These are phyloP conservation scores for Penicillium daleae DNA, from an alignment of 495 filamentous ascomycete genomes.

Conservation along the genomic window DNA sequence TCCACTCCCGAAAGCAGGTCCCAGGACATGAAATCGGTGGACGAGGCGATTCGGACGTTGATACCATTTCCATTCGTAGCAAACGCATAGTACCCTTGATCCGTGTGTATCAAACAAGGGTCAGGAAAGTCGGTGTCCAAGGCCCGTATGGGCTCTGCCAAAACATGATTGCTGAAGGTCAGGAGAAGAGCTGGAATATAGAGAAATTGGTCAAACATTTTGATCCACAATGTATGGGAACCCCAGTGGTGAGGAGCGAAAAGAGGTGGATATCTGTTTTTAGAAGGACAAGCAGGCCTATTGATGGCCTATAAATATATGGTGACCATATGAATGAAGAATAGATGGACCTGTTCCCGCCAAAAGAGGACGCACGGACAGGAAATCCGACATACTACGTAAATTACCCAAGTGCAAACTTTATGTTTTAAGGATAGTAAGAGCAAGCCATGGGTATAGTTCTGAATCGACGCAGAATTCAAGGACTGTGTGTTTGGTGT, in stretches of 20 bases:
- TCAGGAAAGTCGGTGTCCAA: neutral
- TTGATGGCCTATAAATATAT: too few relatives aligned
- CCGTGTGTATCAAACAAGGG: neutral
- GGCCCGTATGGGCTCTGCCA: neutral
- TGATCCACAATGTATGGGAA: neutral
- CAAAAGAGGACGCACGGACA: too few relatives aligned
- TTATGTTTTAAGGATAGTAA: too few relatives aligned
- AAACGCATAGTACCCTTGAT: neutral
- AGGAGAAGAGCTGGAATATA: neutral
- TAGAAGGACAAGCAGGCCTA: too few relatives aligned
- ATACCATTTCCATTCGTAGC: neutral
- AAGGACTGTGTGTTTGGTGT: too few relatives aligned
- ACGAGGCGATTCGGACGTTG: neutral
- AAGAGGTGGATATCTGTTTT: too few relatives aligned
- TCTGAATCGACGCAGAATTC: too few relatives aligned
- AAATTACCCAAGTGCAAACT: too few relatives aligned
- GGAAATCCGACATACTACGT: too few relatives aligned
- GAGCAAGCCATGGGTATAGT: too few relatives aligned
- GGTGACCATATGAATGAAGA: too few relatives aligned
- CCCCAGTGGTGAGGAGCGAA: neutral
- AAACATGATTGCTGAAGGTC: neutral
- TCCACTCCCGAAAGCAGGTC: constrained; percentile 20
- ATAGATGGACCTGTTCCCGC: too few relatives aligned
- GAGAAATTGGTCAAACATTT: neutral
- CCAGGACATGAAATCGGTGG: neutral